Evolutionary conservation across 2,329 filamentous ascomycete species (phyloP), one percentile per base, ranked within the genome.

Genomic region (Dryadomyces sulphureus): DNA sequence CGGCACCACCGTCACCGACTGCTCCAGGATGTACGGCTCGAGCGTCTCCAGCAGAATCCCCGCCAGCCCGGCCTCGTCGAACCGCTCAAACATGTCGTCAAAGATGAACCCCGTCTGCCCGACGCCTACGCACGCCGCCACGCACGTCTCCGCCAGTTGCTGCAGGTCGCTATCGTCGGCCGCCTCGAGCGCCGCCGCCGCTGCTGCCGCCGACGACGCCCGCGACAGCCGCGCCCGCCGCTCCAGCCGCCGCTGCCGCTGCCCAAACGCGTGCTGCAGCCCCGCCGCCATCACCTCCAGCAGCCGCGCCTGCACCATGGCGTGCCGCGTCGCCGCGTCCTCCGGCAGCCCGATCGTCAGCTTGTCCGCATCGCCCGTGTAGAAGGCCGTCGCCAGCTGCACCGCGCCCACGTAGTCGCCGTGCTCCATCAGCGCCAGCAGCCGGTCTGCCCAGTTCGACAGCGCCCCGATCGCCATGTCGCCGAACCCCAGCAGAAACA

Each of bases 401-500:
- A 98, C 94, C 2, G 92, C 89, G 12, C 79, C 84, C 52, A 98
- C 84, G 57, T 94, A 94, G 62, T 96, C 88, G n/a, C 92, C 92
- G 47, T 88, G 78, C 60, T 96, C 89, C 85, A 98, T 95, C 54
- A 96, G 70, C 0, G 90, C 89, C 53, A 95, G 79, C 17, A 98
- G 68, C 36, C 92, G 75, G 61, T 98, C 92, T 2, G 92, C 90
- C 92, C 92, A 98, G 54, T 98, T 98, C 0, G 92, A 96, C 30
- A 98, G 65, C 5, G 84, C 84, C 2, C 92, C 92, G 41, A 96
- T 85, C 0, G 87, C 86, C 36, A 95, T 69, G 57, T 96, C 90
- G 57, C 90, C 92, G 65, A 90, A 89, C n/a, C 92, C 89, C 8
- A 98, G 70, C 4, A 96, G 66, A 57, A 98, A 98, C 32, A 95